These are phyloP conservation scores for Nepenthes mirabilis DNA, from an alignment of 148 eudicot species.

Conservation along the genomic window DNA sequence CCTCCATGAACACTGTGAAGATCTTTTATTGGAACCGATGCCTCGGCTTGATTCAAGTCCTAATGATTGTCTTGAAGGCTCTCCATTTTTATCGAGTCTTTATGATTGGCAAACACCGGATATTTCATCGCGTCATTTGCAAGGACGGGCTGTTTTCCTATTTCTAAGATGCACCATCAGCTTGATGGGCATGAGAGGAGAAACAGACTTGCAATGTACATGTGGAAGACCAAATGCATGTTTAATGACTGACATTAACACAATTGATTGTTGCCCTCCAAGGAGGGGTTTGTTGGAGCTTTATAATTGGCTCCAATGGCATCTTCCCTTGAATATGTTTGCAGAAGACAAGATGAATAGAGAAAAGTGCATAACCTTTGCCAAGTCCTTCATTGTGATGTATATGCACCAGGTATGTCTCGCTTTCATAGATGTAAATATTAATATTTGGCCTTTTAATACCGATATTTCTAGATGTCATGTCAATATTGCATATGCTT, in stretches of 20 bases:
- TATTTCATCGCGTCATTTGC: constrained; percentile 42
- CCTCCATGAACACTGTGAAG: constrained; percentile 44
- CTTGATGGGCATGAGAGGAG: constrained; percentile 27
- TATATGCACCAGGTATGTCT: constrained; percentile 60
- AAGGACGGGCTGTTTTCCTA: constrained; percentile 57
- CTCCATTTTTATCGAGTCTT: constrained; percentile 43
- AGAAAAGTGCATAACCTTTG: constrained; percentile 38
- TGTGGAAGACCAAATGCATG: constrained; percentile 18
- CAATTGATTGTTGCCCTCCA: constrained; percentile 17
- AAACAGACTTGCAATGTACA: constrained; percentile 16
- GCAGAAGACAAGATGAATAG: constrained; percentile 18
- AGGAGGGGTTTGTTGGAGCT: constrained; percentile 44
- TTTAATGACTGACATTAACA: constrained; percentile 11
- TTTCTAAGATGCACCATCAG: constrained; percentile 55
- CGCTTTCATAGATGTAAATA: too few species aligned
- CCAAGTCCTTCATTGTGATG: constrained; percentile 52
- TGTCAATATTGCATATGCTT: too few species aligned
- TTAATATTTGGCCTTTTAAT: too few species aligned
- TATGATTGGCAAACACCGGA: constrained; percentile 11
- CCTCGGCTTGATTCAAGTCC: constrained; percentile 15
- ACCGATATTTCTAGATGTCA: too few species aligned
- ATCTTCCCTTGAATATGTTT: constrained; percentile 23
- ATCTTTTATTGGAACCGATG: constrained; percentile 42
- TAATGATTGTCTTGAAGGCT: constrained; percentile 47
- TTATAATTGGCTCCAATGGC: constrained; percentile 52